Percentiles rank a stretch among this genome's conserved stretches.
Evolutionary conservation across 495 filamentous ascomycete genomes (phyloP).

Genomic region (Oidiodendron maius): DNA sequence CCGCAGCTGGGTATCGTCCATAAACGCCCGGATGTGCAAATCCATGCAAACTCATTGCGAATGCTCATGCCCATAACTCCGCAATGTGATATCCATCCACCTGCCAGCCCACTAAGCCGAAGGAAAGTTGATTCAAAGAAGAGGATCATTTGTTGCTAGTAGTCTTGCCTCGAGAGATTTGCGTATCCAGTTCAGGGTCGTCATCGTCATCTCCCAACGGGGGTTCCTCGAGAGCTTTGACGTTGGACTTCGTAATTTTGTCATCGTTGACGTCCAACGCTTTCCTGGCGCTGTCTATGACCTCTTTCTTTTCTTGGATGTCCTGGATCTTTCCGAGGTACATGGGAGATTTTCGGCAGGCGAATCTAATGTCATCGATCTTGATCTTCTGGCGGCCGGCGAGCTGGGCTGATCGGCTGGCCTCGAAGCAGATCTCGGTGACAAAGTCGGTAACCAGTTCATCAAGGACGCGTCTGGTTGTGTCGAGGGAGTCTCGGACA

Average conservation of each 20-base stretch:
- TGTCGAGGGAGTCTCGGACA: constrained; percentile 59
- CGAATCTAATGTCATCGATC: constrained; percentile 94
- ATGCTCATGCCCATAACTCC: too few species aligned
- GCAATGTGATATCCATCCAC: too few species aligned
- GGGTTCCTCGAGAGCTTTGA: constrained; percentile 26
- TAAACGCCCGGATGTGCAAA: too few species aligned
- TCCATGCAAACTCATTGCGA: too few species aligned
- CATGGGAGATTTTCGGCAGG: constrained; percentile 72
- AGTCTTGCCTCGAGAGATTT: constrained; percentile 12
- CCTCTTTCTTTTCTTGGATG: constrained; percentile 72
- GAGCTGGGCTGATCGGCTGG: constrained; percentile 73
- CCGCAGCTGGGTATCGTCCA: neutral
- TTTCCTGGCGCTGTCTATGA: constrained; percentile 71
- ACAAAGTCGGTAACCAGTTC: constrained; percentile 92
- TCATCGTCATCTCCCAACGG: constrained; percentile 32
- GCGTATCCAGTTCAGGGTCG: constrained; percentile 22
- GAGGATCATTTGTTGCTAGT: constrained; percentile 4
- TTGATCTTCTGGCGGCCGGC: constrained; percentile 91
- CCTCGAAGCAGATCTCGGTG: constrained; percentile 83
- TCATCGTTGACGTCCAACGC: constrained; percentile 52
- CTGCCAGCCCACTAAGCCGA: too few species aligned
- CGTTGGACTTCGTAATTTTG: constrained; percentile 23
- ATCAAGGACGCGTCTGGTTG: constrained; percentile 82
- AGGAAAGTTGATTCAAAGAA: too few species aligned
- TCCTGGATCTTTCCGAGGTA: constrained; percentile 90